Evolutionary conservation across 108 stramenopile genomes (phyloP), one percentile per base, ranked within the genome.

Genomic region (Bacterosira constricta): DNA sequence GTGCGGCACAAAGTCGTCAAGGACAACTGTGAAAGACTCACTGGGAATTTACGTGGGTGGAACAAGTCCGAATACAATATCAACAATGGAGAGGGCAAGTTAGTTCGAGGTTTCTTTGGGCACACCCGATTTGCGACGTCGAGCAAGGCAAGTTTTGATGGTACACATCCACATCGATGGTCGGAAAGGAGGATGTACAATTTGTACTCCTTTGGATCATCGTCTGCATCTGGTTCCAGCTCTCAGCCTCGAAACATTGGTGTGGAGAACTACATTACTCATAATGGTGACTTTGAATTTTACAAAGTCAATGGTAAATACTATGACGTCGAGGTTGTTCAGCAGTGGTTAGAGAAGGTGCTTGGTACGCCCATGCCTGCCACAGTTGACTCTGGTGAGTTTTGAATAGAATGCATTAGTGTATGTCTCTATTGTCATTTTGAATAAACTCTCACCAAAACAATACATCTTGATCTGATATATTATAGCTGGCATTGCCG

Each of bases 271-370:
- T 92, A 78, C 50, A 82, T 92, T 46, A 89, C 91, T 9, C 94
- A 95, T 69, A 95, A 95, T 71, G 94, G 94, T 35, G 94, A 95
- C 72, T 90, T 95, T 65, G 94, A 95, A 29, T 92, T 89, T 61
- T 95, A 76, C 51, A 58, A 74, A 26, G 65, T 89, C 35, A 82
- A 82, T 64, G 85, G 85, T 0, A 80, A 85, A 52, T 79, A 75
- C 29, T 86, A 85, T 62, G 88, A 89, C 18, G 72, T 90, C 23
- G 86, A 82, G 38, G 56, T 73, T n/a, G 46, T 93, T 30, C 89
- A 89, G 42, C 57, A 69, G n/a, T 93, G 89, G 89, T 63, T 93
- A 65, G 74, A 69, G 46, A 61, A 74, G 0, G 86, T 82, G 1
- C 66, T 84, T 11, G 77, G 61, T 29, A 26, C 44, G 11, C 66